These are phyloP conservation scores for Hypomontagnella submonticulosa DNA, from an alignment of 495 filamentous ascomycete species.

Conservation along the genomic window DNA sequence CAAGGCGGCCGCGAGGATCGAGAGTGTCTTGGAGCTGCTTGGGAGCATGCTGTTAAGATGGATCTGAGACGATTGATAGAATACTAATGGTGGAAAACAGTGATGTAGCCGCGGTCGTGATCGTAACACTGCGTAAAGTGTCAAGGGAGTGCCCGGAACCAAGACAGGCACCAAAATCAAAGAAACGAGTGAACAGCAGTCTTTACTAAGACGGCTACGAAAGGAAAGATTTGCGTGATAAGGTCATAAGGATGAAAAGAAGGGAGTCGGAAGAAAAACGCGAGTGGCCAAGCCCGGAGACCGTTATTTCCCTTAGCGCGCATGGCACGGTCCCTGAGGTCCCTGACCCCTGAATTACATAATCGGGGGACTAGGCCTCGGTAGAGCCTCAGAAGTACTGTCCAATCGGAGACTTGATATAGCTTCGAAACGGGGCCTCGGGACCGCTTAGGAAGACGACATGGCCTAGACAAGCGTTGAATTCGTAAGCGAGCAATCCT, in stretches of 20 bases:
- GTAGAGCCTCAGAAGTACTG: too few relatives aligned
- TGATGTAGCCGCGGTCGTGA: neutral
- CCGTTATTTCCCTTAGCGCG: constrained; percentile 17
- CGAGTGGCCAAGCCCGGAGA: neutral
- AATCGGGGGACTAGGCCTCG: too few relatives aligned
- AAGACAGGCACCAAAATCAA: constrained; percentile 6
- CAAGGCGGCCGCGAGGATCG: constrained; percentile 36
- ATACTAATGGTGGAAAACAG: neutral
- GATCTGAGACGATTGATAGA: neutral
- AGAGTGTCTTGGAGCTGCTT: constrained; percentile 24
- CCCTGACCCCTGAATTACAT: too few relatives aligned
- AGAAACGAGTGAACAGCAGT: constrained; percentile 34
- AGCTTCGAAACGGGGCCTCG: too few relatives aligned
- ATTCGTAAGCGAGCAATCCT: too few relatives aligned
- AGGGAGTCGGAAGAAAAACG: neutral
- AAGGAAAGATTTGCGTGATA: constrained; percentile 29
- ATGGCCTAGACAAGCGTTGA: too few relatives aligned
- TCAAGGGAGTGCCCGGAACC: neutral
- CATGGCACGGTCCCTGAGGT: constrained; percentile 11
- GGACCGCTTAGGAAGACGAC: too few relatives aligned
- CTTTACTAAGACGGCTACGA: constrained; percentile 16
- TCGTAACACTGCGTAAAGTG: neutral
- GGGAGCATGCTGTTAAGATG: constrained; percentile 30
- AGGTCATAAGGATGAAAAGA: neutral
- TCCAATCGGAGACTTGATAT: too few relatives aligned